Conservation (phyloP, 768 basidiomycete species). For the Leucocoprinus sp. region DNA sequence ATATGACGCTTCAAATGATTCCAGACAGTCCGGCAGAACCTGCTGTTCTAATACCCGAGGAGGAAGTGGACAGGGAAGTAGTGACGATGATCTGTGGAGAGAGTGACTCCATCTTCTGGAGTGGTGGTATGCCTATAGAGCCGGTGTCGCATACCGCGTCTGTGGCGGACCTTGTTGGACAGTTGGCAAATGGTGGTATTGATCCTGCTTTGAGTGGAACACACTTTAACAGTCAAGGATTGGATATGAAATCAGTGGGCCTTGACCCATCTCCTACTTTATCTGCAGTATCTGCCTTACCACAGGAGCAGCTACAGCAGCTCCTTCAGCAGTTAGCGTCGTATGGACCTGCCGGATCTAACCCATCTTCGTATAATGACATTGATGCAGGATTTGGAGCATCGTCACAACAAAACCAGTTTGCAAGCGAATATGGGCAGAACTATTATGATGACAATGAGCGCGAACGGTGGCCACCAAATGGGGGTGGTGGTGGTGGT, state of each 20-base stretch:
- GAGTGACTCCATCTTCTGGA: slow-evolving; percentile 59
- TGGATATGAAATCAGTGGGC: slow-evolving; percentile 31
- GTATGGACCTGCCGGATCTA: slow-evolving; percentile 18
- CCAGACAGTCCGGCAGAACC: slow-evolving; percentile 77
- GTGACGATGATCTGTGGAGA: slow-evolving; percentile 63
- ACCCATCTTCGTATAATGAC: slow-evolving; percentile 22
- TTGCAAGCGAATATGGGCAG: slow-evolving; percentile 44
- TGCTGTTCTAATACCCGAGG: slow-evolving; percentile 48
- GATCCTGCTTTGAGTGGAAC: slow-evolving; percentile 29
- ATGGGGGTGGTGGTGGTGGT: slow-evolving; percentile 35
- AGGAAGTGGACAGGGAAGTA: slow-evolving; percentile 57
- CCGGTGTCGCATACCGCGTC: slow-evolving; percentile 30
- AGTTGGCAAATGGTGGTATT: slow-evolving; percentile 41
- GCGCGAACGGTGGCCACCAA: slow-evolving; percentile 35
- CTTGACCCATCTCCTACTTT: slow-evolving; percentile 39
- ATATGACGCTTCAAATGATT: slow-evolving; percentile 62
- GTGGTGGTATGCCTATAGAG: slow-evolving; percentile 20
- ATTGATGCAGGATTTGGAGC: slow-evolving; percentile 32
- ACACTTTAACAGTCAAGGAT: slow-evolving; percentile 22
- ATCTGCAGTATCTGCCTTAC: slow-evolving; percentile 35
- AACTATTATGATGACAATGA: slow-evolving; percentile 38
- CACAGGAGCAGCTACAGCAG: slow-evolving; percentile 57
- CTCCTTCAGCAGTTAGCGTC: slow-evolving; percentile 39
- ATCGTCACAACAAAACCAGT: slow-evolving; percentile 28
- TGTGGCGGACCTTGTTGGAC: slow-evolving; percentile 65